A percentile compares a stretch with the other conserved stretches of the same genome.
Conservation (phyloP, 345 rosid genomes). For the Heritiera fomes region DNA sequence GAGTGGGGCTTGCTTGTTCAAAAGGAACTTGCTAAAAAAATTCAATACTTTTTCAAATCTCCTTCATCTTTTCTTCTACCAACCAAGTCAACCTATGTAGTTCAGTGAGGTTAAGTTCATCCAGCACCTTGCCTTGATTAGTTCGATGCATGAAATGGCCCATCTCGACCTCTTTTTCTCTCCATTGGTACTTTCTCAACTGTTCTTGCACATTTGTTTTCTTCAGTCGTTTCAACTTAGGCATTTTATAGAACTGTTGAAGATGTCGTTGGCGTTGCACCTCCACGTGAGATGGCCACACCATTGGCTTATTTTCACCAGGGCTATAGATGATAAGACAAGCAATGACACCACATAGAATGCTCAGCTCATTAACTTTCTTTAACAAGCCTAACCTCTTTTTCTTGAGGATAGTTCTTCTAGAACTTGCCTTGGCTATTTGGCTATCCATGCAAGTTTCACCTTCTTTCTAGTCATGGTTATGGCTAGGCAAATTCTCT, state of each 20-base stretch:
- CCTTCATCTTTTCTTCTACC: constrained; percentile 28
- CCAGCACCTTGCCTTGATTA: background rate
- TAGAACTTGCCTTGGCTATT: constrained; percentile 33
- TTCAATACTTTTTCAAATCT: constrained; percentile 12
- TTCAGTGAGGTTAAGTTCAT: constrained; percentile 19
- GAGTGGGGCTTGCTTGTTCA: background rate
- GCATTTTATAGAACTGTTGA: constrained; percentile 21
- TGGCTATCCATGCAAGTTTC: constrained; percentile 39
- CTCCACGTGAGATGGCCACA: constrained; percentile 34
- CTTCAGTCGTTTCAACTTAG: constrained; percentile 30
- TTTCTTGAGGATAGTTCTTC: constrained; percentile 48
- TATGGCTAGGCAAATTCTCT: background rate
- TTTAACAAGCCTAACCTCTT: constrained; percentile 42
- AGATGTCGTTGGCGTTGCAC: constrained; percentile 21
- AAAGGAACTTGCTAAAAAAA: constrained; percentile 25
- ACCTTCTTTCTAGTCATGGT: constrained; percentile 55
- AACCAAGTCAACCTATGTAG: constrained; percentile 25
- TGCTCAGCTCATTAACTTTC: constrained; percentile 47
- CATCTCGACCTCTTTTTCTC: constrained; percentile 22
- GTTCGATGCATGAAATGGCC: constrained; percentile 24
- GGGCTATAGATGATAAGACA: constrained; percentile 40
- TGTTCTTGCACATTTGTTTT: constrained; percentile 33
- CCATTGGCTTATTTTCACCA: constrained; percentile 32
- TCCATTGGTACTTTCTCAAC: constrained; percentile 17
- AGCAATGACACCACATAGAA: constrained; percentile 39